Evolutionary conservation across 768 basidiomycete genomes (phyloP), one percentile per base, ranked within the genome.

Genomic region (Leucosporidium yakuticum): DNA sequence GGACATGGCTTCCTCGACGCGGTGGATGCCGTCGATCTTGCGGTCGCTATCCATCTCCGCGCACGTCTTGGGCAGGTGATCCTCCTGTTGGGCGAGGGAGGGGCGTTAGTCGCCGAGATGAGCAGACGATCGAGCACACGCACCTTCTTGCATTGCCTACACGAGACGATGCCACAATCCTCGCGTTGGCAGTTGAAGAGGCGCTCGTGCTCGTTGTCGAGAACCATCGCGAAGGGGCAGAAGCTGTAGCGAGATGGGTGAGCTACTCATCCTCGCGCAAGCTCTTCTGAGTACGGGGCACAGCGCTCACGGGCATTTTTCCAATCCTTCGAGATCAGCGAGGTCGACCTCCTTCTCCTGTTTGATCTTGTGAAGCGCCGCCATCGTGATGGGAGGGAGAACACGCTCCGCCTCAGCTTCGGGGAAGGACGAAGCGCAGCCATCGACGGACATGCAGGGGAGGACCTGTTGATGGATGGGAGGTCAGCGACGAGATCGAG

Each of bases 1-100:
- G 1, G 76, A 77, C 81, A 81, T 81, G n/a, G 79, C 80, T 64
- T 81, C 81, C 72, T 79, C 80, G 39, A 81, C 76, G 5, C 69
- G 64, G 63, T 81, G 81, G 20, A 78, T 66, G 3, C 74, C 69
- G 61, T 79, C 71, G 14, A 79, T 71, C 58, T 78, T 79, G 23
- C 74, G 61, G 61, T 80, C 79, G 15, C 69, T 64, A 27, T 76
- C 76, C 54, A 77, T 75, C 66, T 81, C 79, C 27, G 39, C 59
- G 70, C 80, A 81, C 0, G 76, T 79, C 64, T 75, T 78, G 1
- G 80, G 80, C 8, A 81, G 70, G 63, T 81, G 80, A 62, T 79
- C 77, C 67, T 77, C 57, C 71, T 73, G 50, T 50, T 2, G 4
- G 27, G 0, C 29, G 14, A 32, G 31, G 14, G 14, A 20, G 7